Percentiles rank a stretch among this genome's conserved stretches.
phyloP scores from a whole-genome alignment of 2,329 filamentous ascomycete genomes.

The Aspergillus sp. region DNA sequence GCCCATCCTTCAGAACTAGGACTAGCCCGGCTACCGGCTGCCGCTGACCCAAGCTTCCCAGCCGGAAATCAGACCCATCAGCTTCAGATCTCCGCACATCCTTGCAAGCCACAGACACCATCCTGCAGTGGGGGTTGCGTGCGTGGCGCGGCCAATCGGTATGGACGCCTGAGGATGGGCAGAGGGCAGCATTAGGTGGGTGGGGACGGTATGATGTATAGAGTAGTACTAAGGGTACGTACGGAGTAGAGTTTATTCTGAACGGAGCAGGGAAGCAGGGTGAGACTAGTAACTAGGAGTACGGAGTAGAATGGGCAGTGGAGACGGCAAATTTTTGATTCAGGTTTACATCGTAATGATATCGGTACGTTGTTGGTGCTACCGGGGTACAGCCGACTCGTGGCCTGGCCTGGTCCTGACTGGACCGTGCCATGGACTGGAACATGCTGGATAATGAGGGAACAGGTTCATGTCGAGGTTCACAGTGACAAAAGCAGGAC shows the following conservation, averaged over 20 bases:
- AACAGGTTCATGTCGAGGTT: background rate
- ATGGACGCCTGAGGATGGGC: background rate
- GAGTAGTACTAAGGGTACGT: background rate
- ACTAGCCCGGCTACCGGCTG: background rate
- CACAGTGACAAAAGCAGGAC: background rate
- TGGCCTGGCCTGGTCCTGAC: background rate
- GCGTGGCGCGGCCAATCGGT: background rate
- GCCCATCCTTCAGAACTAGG: background rate
- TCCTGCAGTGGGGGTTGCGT: background rate
- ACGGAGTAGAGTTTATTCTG: background rate
- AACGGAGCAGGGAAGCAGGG: background rate
- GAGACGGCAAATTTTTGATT: background rate
- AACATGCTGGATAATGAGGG: background rate
- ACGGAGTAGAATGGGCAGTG: background rate
- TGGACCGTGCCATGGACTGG: background rate
- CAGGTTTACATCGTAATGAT: background rate
- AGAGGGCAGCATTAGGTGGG: background rate
- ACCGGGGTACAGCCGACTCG: background rate
- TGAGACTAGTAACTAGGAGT: background rate
- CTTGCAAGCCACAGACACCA: slow-evolving; percentile 10
- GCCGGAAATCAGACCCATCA: slow-evolving; percentile 3
- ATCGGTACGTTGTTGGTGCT: background rate
- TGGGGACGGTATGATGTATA: background rate
- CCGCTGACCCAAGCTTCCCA: background rate
- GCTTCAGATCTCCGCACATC: slow-evolving; percentile 1